Evolutionary conservation across 2,329 filamentous ascomycete species (phyloP), one percentile per base, ranked within the genome.

Genomic region (Stylonectria norvegica): DNA sequence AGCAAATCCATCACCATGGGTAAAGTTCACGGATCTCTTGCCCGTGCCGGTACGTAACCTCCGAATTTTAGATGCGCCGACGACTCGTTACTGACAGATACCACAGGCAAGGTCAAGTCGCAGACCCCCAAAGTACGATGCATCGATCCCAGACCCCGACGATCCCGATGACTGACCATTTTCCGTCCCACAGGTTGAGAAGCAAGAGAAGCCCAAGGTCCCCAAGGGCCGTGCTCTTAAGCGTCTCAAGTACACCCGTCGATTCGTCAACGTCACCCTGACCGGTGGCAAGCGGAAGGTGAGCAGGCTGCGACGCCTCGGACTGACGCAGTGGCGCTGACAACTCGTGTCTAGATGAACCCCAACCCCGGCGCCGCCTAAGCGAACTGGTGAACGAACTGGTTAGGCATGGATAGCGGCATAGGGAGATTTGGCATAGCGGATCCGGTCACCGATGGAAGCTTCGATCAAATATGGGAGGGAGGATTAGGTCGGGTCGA

Each of bases 201-300:
- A 79, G 45, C 85, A 90, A 75, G 90, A 96, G 85, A 95, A 95
- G 85, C 78, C 86, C 76, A 96, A 97, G 86, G 80, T 76, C 62
- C 89, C 91, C 69, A 96, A 96, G 84, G 91, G 91, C 68, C 89
- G 91, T 68, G 91, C 91, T 61, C 89, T 93, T 78, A 97, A 97
- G 89, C 83, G 91, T 67, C 83, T 94, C 70, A 83, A 81, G 71
- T 96, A 96, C 83, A 95, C 89, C 62, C 86, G 91, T 71, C 89
- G 91, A 66, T 97, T 97, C 79, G 90, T 97, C 61, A 96, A 97
- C 76, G 89, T 97, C 68, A 93, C 88, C 66, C 81, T 95, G 75
- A 94, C 90, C 57, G 90, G 89, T 72, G 91, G 91, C 77, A 97
- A 97, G 90, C 81, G 91, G 74, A 96, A 96, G 89, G 89, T 93